Evolutionary conservation across 2,329 filamentous ascomycete species (phyloP).

Genomic region (Trichoderma afroharzianum): DNA sequence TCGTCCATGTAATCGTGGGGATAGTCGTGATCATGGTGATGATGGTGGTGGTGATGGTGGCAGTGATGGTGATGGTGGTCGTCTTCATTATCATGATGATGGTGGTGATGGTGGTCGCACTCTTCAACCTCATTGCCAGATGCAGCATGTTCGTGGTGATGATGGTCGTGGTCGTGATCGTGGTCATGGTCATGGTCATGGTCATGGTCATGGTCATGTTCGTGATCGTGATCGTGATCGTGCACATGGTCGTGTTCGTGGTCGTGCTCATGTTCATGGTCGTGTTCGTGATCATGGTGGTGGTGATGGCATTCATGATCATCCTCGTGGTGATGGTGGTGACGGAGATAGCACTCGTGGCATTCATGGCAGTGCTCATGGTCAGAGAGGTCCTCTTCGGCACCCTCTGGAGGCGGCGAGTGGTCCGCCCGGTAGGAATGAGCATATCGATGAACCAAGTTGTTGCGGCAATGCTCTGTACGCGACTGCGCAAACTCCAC

Average conservation of each 20-base stretch:
- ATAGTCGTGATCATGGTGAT: conserved; percentile 37
- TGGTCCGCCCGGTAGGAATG: conserved; percentile 43
- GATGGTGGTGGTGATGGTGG: conserved; percentile 31
- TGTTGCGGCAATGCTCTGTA: conserved; percentile 57
- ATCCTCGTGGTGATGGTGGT: conserved; percentile 40
- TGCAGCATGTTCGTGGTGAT: conserved; percentile 36
- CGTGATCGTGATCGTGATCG: conserved; percentile 34
- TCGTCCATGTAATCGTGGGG: conserved; percentile 48
- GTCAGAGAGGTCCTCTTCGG: conserved; percentile 39
- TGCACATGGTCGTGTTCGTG: conserved; percentile 33
- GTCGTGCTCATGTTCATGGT: conserved; percentile 24
- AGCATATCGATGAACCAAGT: conserved; percentile 55
- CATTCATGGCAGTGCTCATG: conserved; percentile 37
- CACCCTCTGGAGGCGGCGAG: conserved; percentile 33
- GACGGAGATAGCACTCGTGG: conserved; percentile 27
- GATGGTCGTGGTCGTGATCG: conserved; percentile 29
- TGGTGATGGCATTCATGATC: conserved; percentile 44
- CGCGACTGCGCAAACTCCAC: conserved; percentile 57
- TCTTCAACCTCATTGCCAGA: conserved; percentile 49
- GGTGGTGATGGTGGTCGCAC: conserved; percentile 41
- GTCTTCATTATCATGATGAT: conserved; percentile 27
- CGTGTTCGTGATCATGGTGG: conserved; percentile 30
- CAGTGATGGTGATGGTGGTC: conserved; percentile 29
- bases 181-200: too few relatives aligned
- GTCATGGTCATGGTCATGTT: conserved; percentile 28